Conservation (phyloP, 768 basidiomycete species). For the Mycena rosella region DNA sequence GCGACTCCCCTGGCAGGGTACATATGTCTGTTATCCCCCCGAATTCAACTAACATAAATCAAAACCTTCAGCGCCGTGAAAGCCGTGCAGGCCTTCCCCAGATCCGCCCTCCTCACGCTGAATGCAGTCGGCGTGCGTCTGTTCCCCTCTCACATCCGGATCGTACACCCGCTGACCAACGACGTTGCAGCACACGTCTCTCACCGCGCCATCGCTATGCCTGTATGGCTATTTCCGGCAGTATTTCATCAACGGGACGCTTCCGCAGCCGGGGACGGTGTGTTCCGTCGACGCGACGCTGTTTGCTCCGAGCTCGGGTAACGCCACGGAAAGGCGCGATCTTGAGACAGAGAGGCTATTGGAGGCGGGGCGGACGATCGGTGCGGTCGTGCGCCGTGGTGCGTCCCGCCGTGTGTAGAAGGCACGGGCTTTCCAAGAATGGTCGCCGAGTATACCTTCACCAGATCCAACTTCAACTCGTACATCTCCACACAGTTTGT, state of each 20-base stretch:
- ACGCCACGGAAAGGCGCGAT: neutral
- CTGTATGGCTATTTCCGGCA: neutral
- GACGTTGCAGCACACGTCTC: constrained; percentile 9
- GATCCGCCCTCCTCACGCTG: constrained; percentile 8
- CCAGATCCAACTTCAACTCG: no score
- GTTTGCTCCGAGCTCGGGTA: neutral
- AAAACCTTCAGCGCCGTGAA: neutral
- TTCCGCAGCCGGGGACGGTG: constrained; percentile 16
- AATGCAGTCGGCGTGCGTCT: constrained; percentile 6
- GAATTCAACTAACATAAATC: neutral
- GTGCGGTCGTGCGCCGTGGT: neutral
- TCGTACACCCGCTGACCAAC: no score
- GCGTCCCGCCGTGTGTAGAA: no score
- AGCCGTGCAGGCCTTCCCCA: constrained; percentile 2
- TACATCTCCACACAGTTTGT: no score
- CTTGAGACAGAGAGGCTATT: neutral
- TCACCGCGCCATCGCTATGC: constrained; percentile 6
- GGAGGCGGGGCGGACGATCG: constrained; percentile 1
- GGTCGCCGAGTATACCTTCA: no score
- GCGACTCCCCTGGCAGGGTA: constrained; percentile 33
- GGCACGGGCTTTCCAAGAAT: no score
- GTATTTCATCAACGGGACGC: constrained; percentile 22
- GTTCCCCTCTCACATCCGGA: neutral
- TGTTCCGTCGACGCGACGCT: constrained; percentile 4
- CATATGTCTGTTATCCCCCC: neutral